Conservation (phyloP, 1,284 basidiomycete genomes). For the Vanrija pseudolonga region DNA sequence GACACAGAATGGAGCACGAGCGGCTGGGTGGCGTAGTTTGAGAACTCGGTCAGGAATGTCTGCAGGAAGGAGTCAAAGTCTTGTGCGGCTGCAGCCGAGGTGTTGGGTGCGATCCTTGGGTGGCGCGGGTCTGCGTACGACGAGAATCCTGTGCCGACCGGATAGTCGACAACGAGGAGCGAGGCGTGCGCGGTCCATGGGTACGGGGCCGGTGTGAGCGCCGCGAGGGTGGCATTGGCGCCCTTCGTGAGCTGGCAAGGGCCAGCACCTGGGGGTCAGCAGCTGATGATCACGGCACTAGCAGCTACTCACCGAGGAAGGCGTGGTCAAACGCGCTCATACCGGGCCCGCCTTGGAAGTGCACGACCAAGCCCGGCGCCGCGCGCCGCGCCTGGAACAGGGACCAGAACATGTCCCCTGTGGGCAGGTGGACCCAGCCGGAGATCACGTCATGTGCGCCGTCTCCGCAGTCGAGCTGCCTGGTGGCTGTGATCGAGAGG, state of each 20-base stretch:
- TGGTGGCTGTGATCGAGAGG: slow-evolving; percentile 1
- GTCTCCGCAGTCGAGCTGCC: slow-evolving; percentile 8
- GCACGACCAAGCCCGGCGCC: slow-evolving; percentile 13
- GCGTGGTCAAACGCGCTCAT: slow-evolving; percentile 15
- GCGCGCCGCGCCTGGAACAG: slow-evolving; percentile 7
- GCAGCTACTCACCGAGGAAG: slow-evolving; percentile 12
- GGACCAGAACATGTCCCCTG: slow-evolving; percentile 13
- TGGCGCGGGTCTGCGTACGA: not conserved
- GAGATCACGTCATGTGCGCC: slow-evolving; percentile 5
- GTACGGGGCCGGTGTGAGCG: slow-evolving; percentile 2
- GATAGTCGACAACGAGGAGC: slow-evolving; percentile 13
- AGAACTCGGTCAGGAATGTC: not conserved
- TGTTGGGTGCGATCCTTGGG: slow-evolving; percentile 1
- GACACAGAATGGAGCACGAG: slow-evolving; percentile 12
- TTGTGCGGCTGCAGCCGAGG: slow-evolving; percentile 8
- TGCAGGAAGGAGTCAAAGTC: slow-evolving; percentile 18
- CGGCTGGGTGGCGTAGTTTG: slow-evolving; percentile 7
- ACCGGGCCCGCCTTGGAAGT: slow-evolving; percentile 18
- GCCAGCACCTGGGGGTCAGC: slow-evolving; percentile 5
- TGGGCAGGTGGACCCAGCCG: slow-evolving; percentile 12
- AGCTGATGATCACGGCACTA: too few relatives aligned
- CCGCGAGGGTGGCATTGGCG: not conserved
- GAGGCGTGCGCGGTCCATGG: slow-evolving; percentile 19
- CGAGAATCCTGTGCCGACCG: slow-evolving; percentile 15
- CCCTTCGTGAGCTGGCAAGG: slow-evolving; percentile 15